These are phyloP conservation scores for Eimeria falciformis DNA, from an alignment of 169 alveolate species.

Conservation along the genomic window DNA sequence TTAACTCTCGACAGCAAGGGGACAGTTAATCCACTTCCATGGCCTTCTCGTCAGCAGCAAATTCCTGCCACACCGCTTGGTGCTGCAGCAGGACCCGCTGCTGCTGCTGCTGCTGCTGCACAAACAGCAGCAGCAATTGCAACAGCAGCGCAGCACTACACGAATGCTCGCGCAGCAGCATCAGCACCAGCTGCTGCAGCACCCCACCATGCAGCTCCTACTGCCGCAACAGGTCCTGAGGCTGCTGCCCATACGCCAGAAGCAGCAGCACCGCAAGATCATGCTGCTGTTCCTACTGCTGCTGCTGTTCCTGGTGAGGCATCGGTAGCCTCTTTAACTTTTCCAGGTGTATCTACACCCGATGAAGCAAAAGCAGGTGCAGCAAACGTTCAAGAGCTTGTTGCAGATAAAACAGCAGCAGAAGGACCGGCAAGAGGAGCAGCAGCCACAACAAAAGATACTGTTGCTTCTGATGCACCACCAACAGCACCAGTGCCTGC, in stretches of 20 bases:
- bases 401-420: no score
- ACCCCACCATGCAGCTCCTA: no score
- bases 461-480: no score
- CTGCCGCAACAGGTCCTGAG: not conserved
- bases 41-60: not conserved
- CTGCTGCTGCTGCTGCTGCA: not conserved
- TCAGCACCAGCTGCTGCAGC: not conserved
- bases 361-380: not conserved
- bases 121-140: not conserved
- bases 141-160: constrained; percentile 3
- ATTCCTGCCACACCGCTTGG: no score
- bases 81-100: no score
- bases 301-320: no score
- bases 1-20: not conserved
- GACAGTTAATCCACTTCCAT: not conserved
- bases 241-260: not conserved
- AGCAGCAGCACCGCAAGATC: not conserved
- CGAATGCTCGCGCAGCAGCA: not conserved
- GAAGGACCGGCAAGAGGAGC: no score
- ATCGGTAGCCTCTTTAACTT: no score
- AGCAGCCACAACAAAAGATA: no score
- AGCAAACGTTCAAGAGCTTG: not conserved
- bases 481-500: not conserved
- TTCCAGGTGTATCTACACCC: no score
- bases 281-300: no score